Percentiles rank a stretch among this genome's conserved stretches.
These are phyloP conservation scores for Cucurbita moschata DNA, from an alignment of 306 rosid species.

Conservation along the genomic window DNA sequence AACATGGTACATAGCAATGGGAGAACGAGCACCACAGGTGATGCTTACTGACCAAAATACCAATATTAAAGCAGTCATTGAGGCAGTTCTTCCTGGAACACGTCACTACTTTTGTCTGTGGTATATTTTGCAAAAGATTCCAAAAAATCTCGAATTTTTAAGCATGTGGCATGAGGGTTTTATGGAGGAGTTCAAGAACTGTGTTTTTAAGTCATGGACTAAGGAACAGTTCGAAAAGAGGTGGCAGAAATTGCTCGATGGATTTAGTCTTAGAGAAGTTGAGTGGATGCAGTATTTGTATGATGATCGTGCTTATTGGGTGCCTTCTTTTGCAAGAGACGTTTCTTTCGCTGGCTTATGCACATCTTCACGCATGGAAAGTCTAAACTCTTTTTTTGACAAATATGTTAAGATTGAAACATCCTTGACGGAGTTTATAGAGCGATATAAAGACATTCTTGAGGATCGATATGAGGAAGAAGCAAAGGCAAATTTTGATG, in stretches of 20 bases:
- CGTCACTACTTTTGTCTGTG: slow-evolving; percentile 12
- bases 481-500: slow-evolving; percentile 15
- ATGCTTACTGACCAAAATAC: slow-evolving; percentile 10
- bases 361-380: slow-evolving; percentile 3
- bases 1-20: slow-evolving; percentile 17
- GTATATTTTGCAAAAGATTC: slow-evolving; percentile 8
- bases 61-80: slow-evolving; percentile 7
- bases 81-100: slow-evolving; percentile 13
- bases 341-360: slow-evolving; percentile 15
- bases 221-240: slow-evolving; percentile 9
- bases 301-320: slow-evolving; percentile 12
- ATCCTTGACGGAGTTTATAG: slow-evolving; percentile 12
- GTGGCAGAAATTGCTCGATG: slow-evolving; percentile 9
- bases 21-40: slow-evolving; percentile 10
- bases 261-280: slow-evolving; percentile 11
- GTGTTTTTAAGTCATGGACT: slow-evolving; percentile 10
- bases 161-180: slow-evolving; percentile 11
- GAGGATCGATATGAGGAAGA: slow-evolving; percentile 11
- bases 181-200: slow-evolving; percentile 14
- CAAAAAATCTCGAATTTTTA: slow-evolving; percentile 1
- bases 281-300: slow-evolving; percentile 12
- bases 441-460: slow-evolving; percentile 6
- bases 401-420: slow-evolving; percentile 11
- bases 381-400: slow-evolving; percentile 10
- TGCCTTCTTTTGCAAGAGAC: slow-evolving; percentile 4